phyloP scores from a whole-genome alignment of 2,329 filamentous ascomycete genomes.

The Curvularia sp. region DNA sequence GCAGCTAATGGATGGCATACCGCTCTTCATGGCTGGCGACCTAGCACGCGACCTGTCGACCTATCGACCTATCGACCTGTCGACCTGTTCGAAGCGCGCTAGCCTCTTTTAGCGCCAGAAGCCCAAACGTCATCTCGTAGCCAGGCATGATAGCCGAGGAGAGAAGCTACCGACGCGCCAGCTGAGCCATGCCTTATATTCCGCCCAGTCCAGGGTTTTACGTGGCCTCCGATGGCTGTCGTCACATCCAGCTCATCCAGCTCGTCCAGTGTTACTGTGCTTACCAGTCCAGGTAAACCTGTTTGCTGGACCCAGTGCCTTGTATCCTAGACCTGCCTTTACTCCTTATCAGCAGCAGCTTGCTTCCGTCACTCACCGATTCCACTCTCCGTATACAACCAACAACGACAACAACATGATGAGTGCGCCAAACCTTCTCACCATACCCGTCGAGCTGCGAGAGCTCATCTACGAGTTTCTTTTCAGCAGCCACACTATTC shows the following conservation, averaged over 20 bases:
- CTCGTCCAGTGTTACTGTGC: conserved; percentile 5
- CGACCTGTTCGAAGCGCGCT: conserved; percentile 1
- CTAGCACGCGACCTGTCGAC: conserved; percentile 2
- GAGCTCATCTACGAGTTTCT: conserved; percentile 47
- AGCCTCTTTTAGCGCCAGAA: conserved; percentile 7
- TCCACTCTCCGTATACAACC: background rate
- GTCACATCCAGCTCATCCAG: conserved; percentile 8
- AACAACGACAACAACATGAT: conserved; percentile 13
- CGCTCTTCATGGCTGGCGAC: conserved; percentile 1
- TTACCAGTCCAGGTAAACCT: conserved; percentile 7
- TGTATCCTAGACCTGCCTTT: conserved; percentile 3
- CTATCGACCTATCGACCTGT: background rate
- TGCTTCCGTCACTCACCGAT: background rate
- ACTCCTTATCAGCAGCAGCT: conserved; percentile 8
- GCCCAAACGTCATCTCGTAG: conserved; percentile 17
- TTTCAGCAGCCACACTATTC: conserved; percentile 41
- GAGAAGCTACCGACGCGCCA: background rate
- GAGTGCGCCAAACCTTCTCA: conserved; percentile 36
- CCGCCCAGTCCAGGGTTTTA: conserved; percentile 13
- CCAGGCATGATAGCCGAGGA: conserved; percentile 5
- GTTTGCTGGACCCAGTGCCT: background rate
- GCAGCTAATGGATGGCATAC: conserved; percentile 23
- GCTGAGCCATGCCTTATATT: conserved; percentile 7
- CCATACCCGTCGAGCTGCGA: conserved; percentile 44
- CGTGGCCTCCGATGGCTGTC: conserved; percentile 5